Base-by-base conservation (phyloP, 768 basidiomycete genomes). In the Megacollybia marginata region DNA sequence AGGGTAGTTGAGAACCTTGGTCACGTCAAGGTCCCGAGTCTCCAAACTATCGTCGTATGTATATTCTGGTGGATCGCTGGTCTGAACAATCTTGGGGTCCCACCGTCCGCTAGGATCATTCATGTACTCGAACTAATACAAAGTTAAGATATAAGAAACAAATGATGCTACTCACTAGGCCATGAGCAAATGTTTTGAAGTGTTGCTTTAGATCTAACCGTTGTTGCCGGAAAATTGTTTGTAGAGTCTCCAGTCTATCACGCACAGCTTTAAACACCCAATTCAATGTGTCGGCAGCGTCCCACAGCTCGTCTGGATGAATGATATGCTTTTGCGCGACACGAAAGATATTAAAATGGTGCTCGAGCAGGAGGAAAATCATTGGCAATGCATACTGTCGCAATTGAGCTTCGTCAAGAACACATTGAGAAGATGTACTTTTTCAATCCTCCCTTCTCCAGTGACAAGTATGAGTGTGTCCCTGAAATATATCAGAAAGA, bases 301-400 rank as follows among this genome's bases (percentile, higher is more conserved):
- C 63, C 55, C 44, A 52, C 2, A 68, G 33, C 31, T 68, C 65
- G 38, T 59, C 54, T 11, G 54, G 50, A 20, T 67, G 57, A 1
- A 69, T 47, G 13, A 66, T 54, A 5, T 51, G 54, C 20, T 45
- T 63, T 13, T 56, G 55, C 15, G 59, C 60, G 11, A 67, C 48
- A 6, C 60, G 54, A 46, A 72, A 62, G 5, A 67, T 62, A 45
- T 66, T 57, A 28, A 68, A 52, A 57, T 71, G 65, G 28, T 62
- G 63, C 42, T 62, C 57, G 16, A 69, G 50, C 0, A 70, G 52
- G 1, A 72, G 58, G 48, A 65, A 67, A 2, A 71, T 50, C 9
- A 71, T 23, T 0, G 69, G 68, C 11, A 70, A 55, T 13, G 69
- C 42, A 48, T 62, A 65, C 69, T 71, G 23, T 48, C 3, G 51